phyloP scores from a whole-genome alignment of 2,329 filamentous ascomycete genomes.

The Neodidymelliopsis sp. region DNA sequence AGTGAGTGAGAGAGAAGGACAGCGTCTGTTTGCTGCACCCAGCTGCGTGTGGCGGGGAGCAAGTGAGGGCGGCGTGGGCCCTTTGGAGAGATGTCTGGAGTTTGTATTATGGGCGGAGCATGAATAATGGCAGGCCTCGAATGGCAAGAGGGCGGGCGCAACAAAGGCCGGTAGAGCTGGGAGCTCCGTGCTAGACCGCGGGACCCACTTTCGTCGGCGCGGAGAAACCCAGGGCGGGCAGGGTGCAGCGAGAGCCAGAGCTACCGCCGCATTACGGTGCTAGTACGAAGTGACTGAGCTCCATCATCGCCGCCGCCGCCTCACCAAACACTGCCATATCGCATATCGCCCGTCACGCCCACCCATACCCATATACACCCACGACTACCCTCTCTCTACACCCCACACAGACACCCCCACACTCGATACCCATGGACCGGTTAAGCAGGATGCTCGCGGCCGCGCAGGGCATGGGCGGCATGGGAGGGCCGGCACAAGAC shows the following conservation, averaged over 20 bases:
- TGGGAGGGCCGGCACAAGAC: constrained; percentile 66
- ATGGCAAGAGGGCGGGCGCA: constrained; percentile 9
- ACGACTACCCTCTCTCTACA: constrained; percentile 1
- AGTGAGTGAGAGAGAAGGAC: neutral
- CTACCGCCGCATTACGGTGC: constrained; percentile 1
- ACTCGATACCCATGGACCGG: constrained; percentile 74
- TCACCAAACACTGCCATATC: constrained; percentile 7
- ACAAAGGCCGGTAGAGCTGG: constrained; percentile 13
- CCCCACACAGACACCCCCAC: neutral
- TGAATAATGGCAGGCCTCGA: constrained; percentile 3
- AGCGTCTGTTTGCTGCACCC: too few species aligned
- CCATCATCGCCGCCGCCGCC: constrained; percentile 23
- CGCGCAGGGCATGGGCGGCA: constrained; percentile 71
- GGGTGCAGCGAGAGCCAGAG: neutral
- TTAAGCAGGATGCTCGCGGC: constrained; percentile 86
- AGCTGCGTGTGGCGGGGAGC: neutral
- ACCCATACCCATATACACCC: neutral
- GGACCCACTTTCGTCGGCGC: neutral
- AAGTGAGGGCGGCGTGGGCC: neutral
- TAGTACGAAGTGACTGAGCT: too few species aligned
- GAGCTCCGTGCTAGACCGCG: constrained; percentile 5
- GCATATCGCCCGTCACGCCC: constrained; percentile 6
- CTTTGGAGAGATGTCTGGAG: neutral
- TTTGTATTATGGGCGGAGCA: constrained; percentile 3
- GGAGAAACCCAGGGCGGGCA: neutral